phyloP scores from a whole-genome alignment of 177 flowering plant genomes.

The Vitis hybrid region DNA sequence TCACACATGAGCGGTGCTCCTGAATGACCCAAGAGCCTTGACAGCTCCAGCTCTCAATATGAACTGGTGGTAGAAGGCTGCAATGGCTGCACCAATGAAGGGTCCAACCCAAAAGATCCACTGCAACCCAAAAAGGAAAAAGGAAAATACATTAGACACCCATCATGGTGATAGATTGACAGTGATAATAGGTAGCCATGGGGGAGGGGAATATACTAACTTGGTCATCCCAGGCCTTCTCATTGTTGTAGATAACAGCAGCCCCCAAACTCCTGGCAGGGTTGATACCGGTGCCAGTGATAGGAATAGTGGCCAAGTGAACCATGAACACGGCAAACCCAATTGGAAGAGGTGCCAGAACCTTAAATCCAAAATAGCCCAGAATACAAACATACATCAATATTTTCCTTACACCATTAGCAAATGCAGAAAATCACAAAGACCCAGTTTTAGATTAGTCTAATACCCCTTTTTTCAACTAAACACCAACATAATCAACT shows the following conservation, averaged over 20 bases:
- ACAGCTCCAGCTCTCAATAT: constrained; percentile 45
- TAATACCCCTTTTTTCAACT: no score
- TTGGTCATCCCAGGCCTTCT: constrained; percentile 42
- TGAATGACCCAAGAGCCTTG: constrained; percentile 51
- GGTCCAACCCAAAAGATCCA: constrained; percentile 59
- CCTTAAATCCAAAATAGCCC: constrained; percentile 15
- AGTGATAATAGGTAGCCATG: neutral
- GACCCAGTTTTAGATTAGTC: no score
- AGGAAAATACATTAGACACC: neutral
- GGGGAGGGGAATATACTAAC: constrained; percentile 14
- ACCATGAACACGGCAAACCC: constrained; percentile 53
- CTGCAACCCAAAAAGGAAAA: no score
- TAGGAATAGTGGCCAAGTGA: constrained; percentile 46
- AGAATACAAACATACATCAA: no score
- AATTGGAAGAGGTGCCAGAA: constrained; percentile 50
- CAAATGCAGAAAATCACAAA: no score
- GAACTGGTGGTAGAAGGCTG: constrained; percentile 48
- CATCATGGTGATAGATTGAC: neutral
- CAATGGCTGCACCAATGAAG: constrained; percentile 48
- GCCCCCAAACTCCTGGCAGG: constrained; percentile 52
- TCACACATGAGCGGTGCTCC: constrained; percentile 25
- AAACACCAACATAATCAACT: no score
- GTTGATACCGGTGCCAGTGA: constrained; percentile 52
- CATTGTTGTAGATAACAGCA: constrained; percentile 40
- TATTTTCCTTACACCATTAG: no score